Evolutionary conservation across 768 basidiomycete species (phyloP), one percentile per base, ranked within the genome.

Genomic region (Lentinula lateritia): DNA sequence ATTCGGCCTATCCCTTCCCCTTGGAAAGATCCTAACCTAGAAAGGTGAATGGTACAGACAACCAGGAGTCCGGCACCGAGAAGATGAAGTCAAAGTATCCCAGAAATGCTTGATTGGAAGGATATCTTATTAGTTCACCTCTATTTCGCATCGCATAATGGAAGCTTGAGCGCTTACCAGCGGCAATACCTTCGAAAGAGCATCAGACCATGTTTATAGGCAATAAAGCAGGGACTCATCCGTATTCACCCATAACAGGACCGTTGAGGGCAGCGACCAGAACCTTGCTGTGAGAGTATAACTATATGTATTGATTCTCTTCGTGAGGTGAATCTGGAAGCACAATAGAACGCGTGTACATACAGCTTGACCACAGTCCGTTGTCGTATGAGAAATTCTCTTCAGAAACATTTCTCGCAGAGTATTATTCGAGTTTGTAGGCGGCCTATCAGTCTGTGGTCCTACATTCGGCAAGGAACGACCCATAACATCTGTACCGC

Each of bases 61-160:
- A 69, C 83, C 85, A 90, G 0, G 75, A 80, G 60, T 77, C 74
- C 2, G 85, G 83, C 62, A 89, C 70, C 28, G 83, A 78, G 64
- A 88, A 90, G 32, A 91, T 84, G 65, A 91, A 88, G 70, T 91
- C 89, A 62, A 89, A 89, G 62, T 87, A 82, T 1, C 88, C 87
- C n/a, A 88, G 72, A 66, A 85, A 83, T 2, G 83, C 88, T 87
- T 63, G 28, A 28, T 28, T 28, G 3, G 3, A 28, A 55, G 28
- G 20, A 52, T 56, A n/a, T 36, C 32, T 1, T 12, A 16, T 20
- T 54, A 18, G 18, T 39, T 16, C 1, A 9, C 12, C 5, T 50
- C 39, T n/a, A 3, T 41, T 18, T 39, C 48, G 41, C n/a, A 57
- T 52, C 48, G 9, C 6, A 53, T 34, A 34, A 9, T 3, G 16